Conservation (phyloP, 768 basidiomycete genomes). For the Arthromyces matolae region DNA sequence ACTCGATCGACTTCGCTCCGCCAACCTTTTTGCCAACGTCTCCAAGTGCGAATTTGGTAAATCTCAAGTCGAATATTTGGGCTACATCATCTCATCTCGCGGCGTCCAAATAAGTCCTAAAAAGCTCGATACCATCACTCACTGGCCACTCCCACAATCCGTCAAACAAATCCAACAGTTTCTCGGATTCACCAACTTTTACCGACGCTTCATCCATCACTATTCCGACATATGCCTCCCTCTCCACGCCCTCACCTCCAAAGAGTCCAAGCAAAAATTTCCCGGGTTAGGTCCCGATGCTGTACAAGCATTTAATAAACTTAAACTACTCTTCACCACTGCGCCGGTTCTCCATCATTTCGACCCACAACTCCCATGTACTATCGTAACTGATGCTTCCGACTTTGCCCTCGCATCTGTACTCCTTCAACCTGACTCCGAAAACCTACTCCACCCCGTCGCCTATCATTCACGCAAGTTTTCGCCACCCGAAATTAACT, state of each 20-base stretch:
- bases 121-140: constrained; percentile 32
- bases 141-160: constrained; percentile 32
- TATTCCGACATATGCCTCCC: constrained; percentile 24
- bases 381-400: constrained; percentile 31
- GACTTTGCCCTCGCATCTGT: constrained; percentile 31
- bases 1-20: constrained; percentile 23
- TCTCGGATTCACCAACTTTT: too few species aligned
- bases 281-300: background rate
- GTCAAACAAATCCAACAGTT: constrained; percentile 33
- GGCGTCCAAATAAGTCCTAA: constrained; percentile 34
- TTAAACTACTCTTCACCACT: constrained; percentile 24
- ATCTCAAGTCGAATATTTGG: constrained; percentile 31
- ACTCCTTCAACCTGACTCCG: constrained; percentile 25
- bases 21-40: constrained; percentile 30
- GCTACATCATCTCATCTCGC: constrained; percentile 29
- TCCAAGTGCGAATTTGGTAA: constrained; percentile 35
- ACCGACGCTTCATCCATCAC: constrained; percentile 24
- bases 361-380: constrained; percentile 24
- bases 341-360: constrained; percentile 31
- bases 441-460: constrained; percentile 34
- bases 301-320: constrained; percentile 21
- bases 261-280: constrained; percentile 8
- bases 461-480: constrained; percentile 32
- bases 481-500: constrained; percentile 41
- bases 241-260: constrained; percentile 14